Evolutionary conservation across 768 basidiomycete species (phyloP).

Genomic region (Leccinum incarnatum): DNA sequence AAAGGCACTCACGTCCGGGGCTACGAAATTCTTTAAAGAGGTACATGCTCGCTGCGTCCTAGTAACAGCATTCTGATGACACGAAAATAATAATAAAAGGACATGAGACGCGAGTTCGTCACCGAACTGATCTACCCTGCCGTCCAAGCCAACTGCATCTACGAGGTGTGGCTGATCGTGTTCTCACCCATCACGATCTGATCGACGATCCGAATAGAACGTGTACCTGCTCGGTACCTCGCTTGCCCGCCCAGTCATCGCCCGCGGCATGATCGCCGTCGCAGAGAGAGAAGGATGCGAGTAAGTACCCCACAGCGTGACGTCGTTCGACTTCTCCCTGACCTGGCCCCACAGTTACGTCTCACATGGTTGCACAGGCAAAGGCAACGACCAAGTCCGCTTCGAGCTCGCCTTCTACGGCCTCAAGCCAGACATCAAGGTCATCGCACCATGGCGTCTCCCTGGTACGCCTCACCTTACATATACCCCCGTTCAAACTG

Average conservation of each 20-base stretch:
- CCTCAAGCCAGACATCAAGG: not conserved
- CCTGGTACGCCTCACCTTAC: not conserved
- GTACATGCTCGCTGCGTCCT: conserved; percentile 40
- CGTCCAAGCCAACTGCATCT: conserved; percentile 97
- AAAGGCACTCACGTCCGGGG: conserved; percentile 89
- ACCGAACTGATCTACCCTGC: conserved; percentile 97
- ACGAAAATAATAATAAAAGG: conserved; percentile 44
- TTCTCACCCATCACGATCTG: not conserved
- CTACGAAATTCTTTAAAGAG: conserved; percentile 93
- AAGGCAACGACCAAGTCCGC: not conserved
- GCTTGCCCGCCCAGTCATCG: conserved; percentile 96
- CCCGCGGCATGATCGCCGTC: conserved; percentile 95
- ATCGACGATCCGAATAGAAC: conserved; percentile 45
- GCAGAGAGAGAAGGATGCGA: conserved; percentile 94
- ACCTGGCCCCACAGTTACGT: conserved; percentile 63
- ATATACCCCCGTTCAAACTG: not conserved
- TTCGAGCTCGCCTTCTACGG: not conserved
- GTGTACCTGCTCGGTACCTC: conserved; percentile 98
- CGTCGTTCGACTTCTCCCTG: not conserved
- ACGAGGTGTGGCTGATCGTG: conserved; percentile 61
- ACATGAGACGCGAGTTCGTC: conserved; percentile 88
- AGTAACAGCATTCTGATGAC: not conserved
- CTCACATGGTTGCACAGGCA: conserved; percentile 90
- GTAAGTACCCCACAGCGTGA: conserved; percentile 45
- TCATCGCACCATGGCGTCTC: not conserved